Base-by-base conservation (phyloP, 257 asterid genomes). In the Paraleonurus japonicus region DNA sequence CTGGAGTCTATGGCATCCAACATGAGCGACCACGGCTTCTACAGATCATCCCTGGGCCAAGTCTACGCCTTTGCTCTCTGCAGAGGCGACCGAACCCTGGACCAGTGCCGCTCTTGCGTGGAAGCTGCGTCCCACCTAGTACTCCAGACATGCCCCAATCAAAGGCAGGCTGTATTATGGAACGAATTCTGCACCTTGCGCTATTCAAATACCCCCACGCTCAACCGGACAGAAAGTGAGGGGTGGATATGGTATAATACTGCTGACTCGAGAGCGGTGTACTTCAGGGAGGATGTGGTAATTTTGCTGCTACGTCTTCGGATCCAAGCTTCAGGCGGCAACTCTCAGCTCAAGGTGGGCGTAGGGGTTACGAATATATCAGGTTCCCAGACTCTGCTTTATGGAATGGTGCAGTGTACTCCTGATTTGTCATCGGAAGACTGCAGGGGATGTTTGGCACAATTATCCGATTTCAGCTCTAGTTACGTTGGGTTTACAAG, bases 381-480 rank as follows among this genome's bases (percentile, higher is more conserved):
- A 0, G 61, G 47, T 3, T 0, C 23, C 1, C n/a, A 7, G 15
- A 8, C 50, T 2, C 33, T 30, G 5, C 13, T 72, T 27, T 72
- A 23, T 15, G 65, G 28, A 5, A 9, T 72, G 50, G 71, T n/a
- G 35, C 78, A 72, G 67, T 77, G 81, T 17, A 26, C 55, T 4
- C 81, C 75, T 2, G 81, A 77, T 67, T 50, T 77, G 65, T 47
- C 71, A 1, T 4, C 32, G 1, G 23, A 37, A 0, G 68, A 78
- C 0, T 78, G 78, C 60, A 0, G 9, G 10, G n/a, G n/a, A n/a
- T n/a, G n/a, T n/a, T n/a, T n/a, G n/a, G n/a, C n/a, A n/a, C n/a
- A n/a, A n/a, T n/a, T n/a, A n/a, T n/a, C n/a, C n/a, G n/a, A n/a
- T n/a, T n/a, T n/a, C n/a, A n/a, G n/a, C n/a, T n/a, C n/a, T n/a